Evolutionary conservation across 495 filamentous ascomycete genomes (phyloP).

Genomic region (Aspergillus cavernicola): DNA sequence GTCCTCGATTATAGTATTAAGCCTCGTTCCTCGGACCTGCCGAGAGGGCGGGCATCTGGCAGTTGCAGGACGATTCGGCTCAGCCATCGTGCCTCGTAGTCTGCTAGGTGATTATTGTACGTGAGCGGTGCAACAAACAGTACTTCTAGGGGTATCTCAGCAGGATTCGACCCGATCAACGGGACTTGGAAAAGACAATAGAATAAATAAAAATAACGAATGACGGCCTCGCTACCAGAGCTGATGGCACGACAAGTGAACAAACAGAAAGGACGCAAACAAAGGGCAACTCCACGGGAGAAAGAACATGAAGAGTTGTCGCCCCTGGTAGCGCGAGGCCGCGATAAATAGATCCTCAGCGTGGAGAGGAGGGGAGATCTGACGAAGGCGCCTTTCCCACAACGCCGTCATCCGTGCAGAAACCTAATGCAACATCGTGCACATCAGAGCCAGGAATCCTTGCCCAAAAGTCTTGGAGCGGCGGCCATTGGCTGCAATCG

Average conservation of each 20-base stretch:
- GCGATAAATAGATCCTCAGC: slow-evolving; percentile 22
- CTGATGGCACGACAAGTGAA: slow-evolving; percentile 22
- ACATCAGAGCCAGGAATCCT: slow-evolving; percentile 21
- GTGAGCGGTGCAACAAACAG: slow-evolving; percentile 11
- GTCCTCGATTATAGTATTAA: slow-evolving; percentile 90
- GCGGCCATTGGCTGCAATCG: slow-evolving; percentile 18
- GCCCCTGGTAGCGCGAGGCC: slow-evolving; percentile 18
- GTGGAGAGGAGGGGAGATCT: slow-evolving; percentile 15
- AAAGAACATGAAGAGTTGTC: slow-evolving; percentile 17
- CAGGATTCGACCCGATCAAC: slow-evolving; percentile 43
- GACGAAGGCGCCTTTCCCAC: slow-evolving; percentile 12
- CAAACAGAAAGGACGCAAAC: slow-evolving; percentile 14
- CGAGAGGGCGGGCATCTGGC: slow-evolving; percentile 54
- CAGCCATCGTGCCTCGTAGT: slow-evolving; percentile 49
- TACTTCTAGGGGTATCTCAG: slow-evolving; percentile 38
- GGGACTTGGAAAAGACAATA: slow-evolving; percentile 18
- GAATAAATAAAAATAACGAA: slow-evolving; percentile 18
- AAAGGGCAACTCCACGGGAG: slow-evolving; percentile 13
- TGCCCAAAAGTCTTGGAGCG: slow-evolving; percentile 4
- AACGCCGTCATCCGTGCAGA: slow-evolving; percentile 23
- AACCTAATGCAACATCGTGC: slow-evolving; percentile 41
- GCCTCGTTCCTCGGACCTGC: slow-evolving; percentile 66
- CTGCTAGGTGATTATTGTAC: slow-evolving; percentile 20
- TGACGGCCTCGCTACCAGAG: slow-evolving; percentile 39
- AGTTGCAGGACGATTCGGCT: slow-evolving; percentile 56